Conservation (phyloP, 1,284 basidiomycete genomes). For the Melampsora americana region DNA sequence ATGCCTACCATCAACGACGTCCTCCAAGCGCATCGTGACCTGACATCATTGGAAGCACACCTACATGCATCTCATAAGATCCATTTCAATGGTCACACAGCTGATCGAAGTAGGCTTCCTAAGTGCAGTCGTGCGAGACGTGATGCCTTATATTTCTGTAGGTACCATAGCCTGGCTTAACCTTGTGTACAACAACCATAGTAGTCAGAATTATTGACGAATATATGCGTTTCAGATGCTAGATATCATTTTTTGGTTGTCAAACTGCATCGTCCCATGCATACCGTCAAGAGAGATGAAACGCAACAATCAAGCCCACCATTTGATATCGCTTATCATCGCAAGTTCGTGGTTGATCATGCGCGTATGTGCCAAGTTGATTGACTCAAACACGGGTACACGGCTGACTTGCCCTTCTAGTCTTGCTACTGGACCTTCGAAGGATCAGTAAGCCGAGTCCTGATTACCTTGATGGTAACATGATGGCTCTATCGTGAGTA, state of each 20-base stretch:
- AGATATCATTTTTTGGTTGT: constrained; percentile 41
- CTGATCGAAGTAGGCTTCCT: constrained; percentile 23
- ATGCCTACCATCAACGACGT: constrained; percentile 42
- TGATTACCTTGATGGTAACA: constrained; percentile 37
- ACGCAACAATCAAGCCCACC: constrained; percentile 2
- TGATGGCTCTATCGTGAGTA: constrained; percentile 32
- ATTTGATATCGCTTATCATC: constrained; percentile 34
- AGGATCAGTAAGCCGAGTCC: constrained; percentile 24
- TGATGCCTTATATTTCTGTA: constrained; percentile 42
- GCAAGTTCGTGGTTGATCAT: constrained; percentile 36
- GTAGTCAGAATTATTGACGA: background rate
- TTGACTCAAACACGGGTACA: background rate
- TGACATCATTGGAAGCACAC: constrained; percentile 28
- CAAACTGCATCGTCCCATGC: constrained; percentile 31
- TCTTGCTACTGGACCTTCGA: constrained; percentile 29
- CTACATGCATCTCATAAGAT: constrained; percentile 26
- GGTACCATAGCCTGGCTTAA: background rate
- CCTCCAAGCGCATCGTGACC: constrained; percentile 38
- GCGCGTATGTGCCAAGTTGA: constrained; percentile 17
- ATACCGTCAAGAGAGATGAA: constrained; percentile 28
- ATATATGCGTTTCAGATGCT: constrained; percentile 16
- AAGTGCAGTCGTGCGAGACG: constrained; percentile 25
- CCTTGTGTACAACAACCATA: background rate
- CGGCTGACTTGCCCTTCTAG: background rate
- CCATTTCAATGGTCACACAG: constrained; percentile 12